phyloP scores from a whole-genome alignment of 306 rosid species.

The Ziziphus jujuba region DNA sequence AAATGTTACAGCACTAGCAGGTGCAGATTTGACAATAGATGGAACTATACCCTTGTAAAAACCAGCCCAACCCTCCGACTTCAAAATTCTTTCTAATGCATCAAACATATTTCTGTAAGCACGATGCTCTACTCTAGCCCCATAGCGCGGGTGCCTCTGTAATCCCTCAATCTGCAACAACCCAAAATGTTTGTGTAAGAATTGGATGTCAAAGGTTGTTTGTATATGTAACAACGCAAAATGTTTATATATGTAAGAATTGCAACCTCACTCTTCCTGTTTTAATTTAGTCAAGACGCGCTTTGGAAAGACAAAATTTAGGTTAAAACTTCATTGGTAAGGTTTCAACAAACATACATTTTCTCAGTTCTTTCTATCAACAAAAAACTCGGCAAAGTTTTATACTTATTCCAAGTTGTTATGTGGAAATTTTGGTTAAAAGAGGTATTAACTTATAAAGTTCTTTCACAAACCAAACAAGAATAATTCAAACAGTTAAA shows the following conservation, averaged over 20 bases:
- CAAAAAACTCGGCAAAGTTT: not conserved
- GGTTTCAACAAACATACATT: not conserved
- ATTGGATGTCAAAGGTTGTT: too few species aligned
- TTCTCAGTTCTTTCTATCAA: not conserved
- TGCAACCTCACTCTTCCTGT: too few species aligned
- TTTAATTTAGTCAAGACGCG: too few species aligned
- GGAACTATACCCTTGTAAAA: slow-evolving; percentile 89
- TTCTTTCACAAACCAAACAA: not conserved
- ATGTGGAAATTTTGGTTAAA: not conserved
- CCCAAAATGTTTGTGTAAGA: not conserved
- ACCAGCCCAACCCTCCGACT: slow-evolving; percentile 78
- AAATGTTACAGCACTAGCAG: slow-evolving; percentile 92
- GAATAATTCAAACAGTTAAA: not conserved
- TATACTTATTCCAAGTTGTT: not conserved
- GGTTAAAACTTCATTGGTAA: not conserved
- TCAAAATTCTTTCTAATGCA: slow-evolving; percentile 59
- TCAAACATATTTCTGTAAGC: slow-evolving; percentile 77
- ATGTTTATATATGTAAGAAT: too few species aligned
- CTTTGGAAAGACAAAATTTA: not conserved
- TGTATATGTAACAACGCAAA: too few species aligned
- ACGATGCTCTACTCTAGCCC: slow-evolving; percentile 73
- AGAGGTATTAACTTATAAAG: not conserved
- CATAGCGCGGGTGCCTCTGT: slow-evolving; percentile 87
- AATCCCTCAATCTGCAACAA: slow-evolving; percentile 72
- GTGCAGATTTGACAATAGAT: slow-evolving; percentile 88